Evolutionary conservation across 345 rosid genomes (phyloP).

Genomic region (Eucalyptus polyanthemos): DNA sequence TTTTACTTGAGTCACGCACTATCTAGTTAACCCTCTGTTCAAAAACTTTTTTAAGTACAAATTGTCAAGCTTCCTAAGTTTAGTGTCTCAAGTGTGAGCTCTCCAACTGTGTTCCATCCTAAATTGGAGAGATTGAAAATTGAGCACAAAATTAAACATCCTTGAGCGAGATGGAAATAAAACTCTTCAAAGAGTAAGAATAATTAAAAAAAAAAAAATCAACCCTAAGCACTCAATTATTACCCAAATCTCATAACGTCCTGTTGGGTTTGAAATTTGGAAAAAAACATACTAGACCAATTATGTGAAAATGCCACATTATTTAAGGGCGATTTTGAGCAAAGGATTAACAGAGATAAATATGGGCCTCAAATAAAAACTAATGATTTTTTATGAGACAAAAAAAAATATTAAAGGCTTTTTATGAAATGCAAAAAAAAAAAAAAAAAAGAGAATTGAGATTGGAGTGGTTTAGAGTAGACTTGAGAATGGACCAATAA

Average conservation of each 20-base stretch:
- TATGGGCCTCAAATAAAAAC: background rate
- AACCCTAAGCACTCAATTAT: background rate
- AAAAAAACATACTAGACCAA: too few species aligned
- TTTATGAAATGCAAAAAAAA: too few species aligned
- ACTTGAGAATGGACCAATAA: background rate
- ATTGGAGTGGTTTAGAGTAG: background rate
- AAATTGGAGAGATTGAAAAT: background rate
- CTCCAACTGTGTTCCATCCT: background rate
- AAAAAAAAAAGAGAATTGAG: too few species aligned
- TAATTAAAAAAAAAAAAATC: too few species aligned
- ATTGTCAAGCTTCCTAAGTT: too few species aligned
- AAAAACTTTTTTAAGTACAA: too few species aligned
- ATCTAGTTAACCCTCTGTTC: rapidly evolving
- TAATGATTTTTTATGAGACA: background rate
- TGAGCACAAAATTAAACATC: background rate
- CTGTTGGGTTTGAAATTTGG: too few species aligned
- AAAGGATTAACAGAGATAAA: background rate
- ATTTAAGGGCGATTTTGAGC: background rate
- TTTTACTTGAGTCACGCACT: background rate
- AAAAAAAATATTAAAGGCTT: too few species aligned
- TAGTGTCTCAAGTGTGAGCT: rapidly evolving
- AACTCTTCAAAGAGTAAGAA: background rate
- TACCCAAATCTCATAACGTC: too few species aligned
- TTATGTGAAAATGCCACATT: too few species aligned
- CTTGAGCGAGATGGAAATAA: background rate